A percentile compares a stretch with the other conserved stretches of the same genome.
These are phyloP conservation scores for Gynostemma pentaphyllum DNA, from an alignment of 306 rosid genomes.

Conservation along the genomic window DNA sequence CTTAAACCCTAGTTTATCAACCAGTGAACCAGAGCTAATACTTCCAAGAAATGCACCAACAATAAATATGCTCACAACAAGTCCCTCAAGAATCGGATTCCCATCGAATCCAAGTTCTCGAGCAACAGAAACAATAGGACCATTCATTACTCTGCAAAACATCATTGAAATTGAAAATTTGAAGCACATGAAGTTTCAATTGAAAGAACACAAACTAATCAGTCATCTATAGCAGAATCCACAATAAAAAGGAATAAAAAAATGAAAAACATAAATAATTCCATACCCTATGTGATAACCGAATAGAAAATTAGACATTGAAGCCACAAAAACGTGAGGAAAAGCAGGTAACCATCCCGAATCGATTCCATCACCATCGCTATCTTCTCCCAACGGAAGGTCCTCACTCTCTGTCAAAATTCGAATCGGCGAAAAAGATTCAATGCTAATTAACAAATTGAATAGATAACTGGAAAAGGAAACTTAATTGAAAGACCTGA, in stretches of 20 bases:
- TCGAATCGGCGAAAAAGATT: neutral
- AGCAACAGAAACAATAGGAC: constrained; percentile 74
- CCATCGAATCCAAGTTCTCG: constrained; percentile 83
- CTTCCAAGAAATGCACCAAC: constrained; percentile 90
- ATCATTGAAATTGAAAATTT: neutral
- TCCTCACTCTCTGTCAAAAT: constrained; percentile 28
- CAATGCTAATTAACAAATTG: neutral
- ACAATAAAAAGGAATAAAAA: neutral
- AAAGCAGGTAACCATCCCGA: constrained; percentile 67
- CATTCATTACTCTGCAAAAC: constrained; percentile 68
- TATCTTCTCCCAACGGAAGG: constrained; percentile 2
- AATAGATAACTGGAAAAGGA: neutral
- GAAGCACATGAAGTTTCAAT: neutral
- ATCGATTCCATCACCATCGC: constrained; percentile 22
- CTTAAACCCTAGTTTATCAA: constrained; percentile 77
- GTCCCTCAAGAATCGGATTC: constrained; percentile 67
- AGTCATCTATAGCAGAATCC: neutral
- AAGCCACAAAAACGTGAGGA: constrained; percentile 64
- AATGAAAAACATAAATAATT: neutral
- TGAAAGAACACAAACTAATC: neutral
- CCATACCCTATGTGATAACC: constrained; percentile 89
- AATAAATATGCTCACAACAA: constrained; percentile 80
- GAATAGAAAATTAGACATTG: constrained; percentile 71
- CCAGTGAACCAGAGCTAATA: constrained; percentile 51
- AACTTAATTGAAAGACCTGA: neutral